These are phyloP conservation scores for Marchantia polymorpha DNA, from an alignment of 225 moss, liverwort and hornwort genomes.

Conservation along the genomic window DNA sequence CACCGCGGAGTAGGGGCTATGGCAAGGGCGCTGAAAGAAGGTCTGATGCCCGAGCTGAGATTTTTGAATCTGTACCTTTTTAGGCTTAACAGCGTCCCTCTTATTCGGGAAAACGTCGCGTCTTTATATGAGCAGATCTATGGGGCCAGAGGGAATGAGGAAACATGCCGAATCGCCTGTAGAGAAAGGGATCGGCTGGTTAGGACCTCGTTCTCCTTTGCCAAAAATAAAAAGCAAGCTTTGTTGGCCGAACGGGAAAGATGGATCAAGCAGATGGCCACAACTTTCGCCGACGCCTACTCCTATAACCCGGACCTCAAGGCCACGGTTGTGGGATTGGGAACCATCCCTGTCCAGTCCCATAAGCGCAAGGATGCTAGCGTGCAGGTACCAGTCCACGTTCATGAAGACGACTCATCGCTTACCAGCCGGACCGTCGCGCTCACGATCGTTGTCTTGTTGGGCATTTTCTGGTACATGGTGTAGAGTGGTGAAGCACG, in stretches of 20 bases:
- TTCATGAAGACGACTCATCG: conserved; percentile 11
- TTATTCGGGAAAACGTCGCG: conserved; percentile 24
- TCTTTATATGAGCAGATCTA: conserved; percentile 33
- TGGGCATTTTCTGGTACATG: conserved; percentile 36
- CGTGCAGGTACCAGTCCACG: conserved; percentile 21
- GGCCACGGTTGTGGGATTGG: conserved; percentile 34
- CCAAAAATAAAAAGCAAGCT: conserved; percentile 30
- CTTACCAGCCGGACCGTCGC: conserved; percentile 19
- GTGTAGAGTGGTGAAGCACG: conserved; percentile 18
- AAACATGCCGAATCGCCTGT: conserved; percentile 16
- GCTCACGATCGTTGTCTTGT: conserved; percentile 22
- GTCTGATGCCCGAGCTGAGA: conserved; percentile 32
- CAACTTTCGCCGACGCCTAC: conserved; percentile 27
- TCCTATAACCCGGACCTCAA: conserved; percentile 28
- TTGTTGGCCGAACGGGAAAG: conserved; percentile 34
- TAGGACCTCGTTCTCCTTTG: conserved; percentile 37
- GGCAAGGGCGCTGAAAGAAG: conserved; percentile 29
- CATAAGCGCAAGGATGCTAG: conserved; percentile 24
- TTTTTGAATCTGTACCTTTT: conserved; percentile 40
- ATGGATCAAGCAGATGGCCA: conserved; percentile 30
- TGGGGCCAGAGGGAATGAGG: conserved; percentile 9
- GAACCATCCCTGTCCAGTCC: conserved; percentile 24
- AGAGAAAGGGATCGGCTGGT: conserved; percentile 38
- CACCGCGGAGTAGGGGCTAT: conserved; percentile 36
- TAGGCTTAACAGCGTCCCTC: conserved; percentile 27